Conservation (phyloP, 257 asterid genomes). For the Nicotiana tabacum region DNA sequence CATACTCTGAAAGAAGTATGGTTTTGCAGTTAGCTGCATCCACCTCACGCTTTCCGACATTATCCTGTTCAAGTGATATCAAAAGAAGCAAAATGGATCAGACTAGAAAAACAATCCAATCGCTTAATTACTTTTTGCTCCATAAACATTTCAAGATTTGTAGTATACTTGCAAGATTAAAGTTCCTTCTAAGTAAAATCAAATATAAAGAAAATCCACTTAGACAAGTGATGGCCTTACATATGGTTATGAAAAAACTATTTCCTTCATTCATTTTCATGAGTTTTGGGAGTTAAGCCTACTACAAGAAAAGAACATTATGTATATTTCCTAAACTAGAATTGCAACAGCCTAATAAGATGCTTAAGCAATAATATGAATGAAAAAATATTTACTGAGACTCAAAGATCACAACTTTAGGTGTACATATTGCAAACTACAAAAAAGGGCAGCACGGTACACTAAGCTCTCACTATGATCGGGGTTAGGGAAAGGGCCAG, state of each 20-base stretch:
- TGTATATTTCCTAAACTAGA: neutral
- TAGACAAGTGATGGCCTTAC: neutral
- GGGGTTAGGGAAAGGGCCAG: too few species aligned
- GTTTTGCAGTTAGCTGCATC: slow-evolving; percentile 94
- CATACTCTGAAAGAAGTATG: slow-evolving; percentile 85
- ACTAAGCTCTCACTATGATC: too few species aligned
- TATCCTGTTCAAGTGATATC: slow-evolving; percentile 42
- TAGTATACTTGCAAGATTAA: neutral
- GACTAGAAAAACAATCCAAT: neutral
- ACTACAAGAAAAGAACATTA: neutral
- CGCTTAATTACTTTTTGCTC: neutral
- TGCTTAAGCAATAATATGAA: neutral
- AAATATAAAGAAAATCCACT: neutral
- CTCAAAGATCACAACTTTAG: neutral
- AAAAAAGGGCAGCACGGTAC: too few species aligned
- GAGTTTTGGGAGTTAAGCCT: neutral
- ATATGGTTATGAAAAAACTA: neutral
- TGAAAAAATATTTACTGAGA: neutral
- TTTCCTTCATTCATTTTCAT: neutral
- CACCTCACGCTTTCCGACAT: slow-evolving; percentile 67
- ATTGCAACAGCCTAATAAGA: neutral
- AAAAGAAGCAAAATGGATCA: neutral
- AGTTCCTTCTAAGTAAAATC: neutral
- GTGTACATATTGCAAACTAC: neutral
- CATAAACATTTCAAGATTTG: neutral